Evolutionary conservation across 352 stramenopile species (phyloP), one percentile per base, ranked within the genome.

Genomic region (Phytophthora rubi): DNA sequence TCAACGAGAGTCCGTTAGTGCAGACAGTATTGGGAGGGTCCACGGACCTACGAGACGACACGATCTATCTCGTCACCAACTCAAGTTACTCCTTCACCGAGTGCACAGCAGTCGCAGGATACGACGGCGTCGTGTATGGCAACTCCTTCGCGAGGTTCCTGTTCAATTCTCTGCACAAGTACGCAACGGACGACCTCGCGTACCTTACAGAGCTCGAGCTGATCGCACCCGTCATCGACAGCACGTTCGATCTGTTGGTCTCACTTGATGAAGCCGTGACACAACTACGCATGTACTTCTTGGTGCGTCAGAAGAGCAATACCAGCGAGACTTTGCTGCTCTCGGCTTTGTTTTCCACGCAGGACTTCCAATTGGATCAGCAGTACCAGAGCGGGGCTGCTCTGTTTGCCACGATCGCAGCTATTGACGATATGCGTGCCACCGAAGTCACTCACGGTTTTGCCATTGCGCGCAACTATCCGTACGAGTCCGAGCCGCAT

Each of bases 1-100:
- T 85, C 26, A 65, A 59, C 4, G 69, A 82, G 2, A 80, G 73
- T 48, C 68, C 59, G n/a, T 44, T 86, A 7, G 39, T 83, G 4
- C 57, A 70, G 5, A 35, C 62, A 2, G 42, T 76, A 1, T 65
- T 78, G 15, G 35, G 59, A 18, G 65, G 71, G 23, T 65, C 53
- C n/a, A 84, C 73, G 3, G 66, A 64, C 6, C 59, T 61, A 0
- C 69, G 75, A 1, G 53, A 68, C 16, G 76, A 73, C 23, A 75
- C 71, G 15, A 48, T 86, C 18, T 88, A 64, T 51, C 60, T 84
- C 28, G 45, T 85, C 28, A 59, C 39, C 7, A 42, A 67, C 8
- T 55, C 21, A 3, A 57, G 45, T 0, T 18, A 53, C 13, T 77
- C 62, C 16, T 64, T 65, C 28, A 44, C 49, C 0, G 32, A 72